Evolutionary conservation across 2,329 filamentous ascomycete species (phyloP).

Genomic region (Podosphaera fusca): DNA sequence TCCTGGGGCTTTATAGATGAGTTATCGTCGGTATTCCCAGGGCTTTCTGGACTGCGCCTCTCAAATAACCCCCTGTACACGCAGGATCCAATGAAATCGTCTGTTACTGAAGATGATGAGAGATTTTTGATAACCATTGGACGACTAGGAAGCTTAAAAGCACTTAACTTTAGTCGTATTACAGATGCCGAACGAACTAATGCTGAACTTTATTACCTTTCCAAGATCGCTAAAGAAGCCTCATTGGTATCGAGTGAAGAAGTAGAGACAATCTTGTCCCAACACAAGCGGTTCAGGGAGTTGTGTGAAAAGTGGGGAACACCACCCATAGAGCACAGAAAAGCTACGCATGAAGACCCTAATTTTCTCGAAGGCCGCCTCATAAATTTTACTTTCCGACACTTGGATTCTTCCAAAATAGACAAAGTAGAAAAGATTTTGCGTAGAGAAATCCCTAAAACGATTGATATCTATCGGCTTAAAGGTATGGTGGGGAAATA

Average conservation of each 20-base stretch:
- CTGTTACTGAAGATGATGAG: conserved; percentile 30
- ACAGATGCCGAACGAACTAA: conserved; percentile 55
- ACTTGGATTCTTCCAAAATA: not conserved
- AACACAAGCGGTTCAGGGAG: conserved; percentile 49
- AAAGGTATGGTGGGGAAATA: conserved; percentile 53
- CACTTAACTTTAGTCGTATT: conserved; percentile 53
- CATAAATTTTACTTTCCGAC: conserved; percentile 36
- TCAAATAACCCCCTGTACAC: conserved; percentile 66
- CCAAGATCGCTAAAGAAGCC: conserved; percentile 56
- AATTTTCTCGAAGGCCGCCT: conserved; percentile 65
- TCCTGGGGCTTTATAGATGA: conserved; percentile 54
- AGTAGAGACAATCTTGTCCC: conserved; percentile 30
- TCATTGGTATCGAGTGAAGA: conserved; percentile 29
- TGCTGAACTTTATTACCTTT: conserved; percentile 84
- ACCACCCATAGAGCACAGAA: conserved; percentile 33
- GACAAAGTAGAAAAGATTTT: conserved; percentile 6
- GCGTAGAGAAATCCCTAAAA: conserved; percentile 37
- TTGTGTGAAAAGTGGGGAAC: conserved; percentile 58
- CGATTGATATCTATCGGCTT: conserved; percentile 59
- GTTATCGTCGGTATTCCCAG: conserved; percentile 45
- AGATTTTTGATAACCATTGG: conserved; percentile 75
- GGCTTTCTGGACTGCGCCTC: conserved; percentile 51
- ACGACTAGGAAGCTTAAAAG: conserved; percentile 41
- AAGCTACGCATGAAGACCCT: conserved; percentile 35
- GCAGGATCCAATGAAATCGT: conserved; percentile 12